Percentiles rank a stretch among this genome's conserved stretches.
phyloP scores from a whole-genome alignment of 495 filamentous ascomycete genomes.

The Neurospora discreta region DNA sequence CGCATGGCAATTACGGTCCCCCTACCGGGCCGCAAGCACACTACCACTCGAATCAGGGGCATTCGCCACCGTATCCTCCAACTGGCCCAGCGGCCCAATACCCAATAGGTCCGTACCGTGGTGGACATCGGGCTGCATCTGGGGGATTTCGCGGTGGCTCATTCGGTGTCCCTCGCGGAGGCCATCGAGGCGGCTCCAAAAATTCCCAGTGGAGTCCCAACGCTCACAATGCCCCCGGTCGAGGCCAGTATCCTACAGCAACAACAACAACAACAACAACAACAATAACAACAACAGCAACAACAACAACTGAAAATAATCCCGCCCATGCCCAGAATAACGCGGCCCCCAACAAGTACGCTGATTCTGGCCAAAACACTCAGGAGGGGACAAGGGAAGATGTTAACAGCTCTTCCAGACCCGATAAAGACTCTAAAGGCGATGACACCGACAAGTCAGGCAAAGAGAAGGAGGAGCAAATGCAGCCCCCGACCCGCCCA shows the following conservation, averaged over 20 bases:
- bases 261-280: background rate
- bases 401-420: slow-evolving; percentile 49
- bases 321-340: slow-evolving; percentile 22
- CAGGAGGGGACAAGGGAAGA: slow-evolving; percentile 32
- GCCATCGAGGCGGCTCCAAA: slow-evolving; percentile 26
- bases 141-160: slow-evolving; percentile 28
- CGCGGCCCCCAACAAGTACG: slow-evolving; percentile 36
- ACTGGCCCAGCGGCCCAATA: slow-evolving; percentile 42
- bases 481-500: slow-evolving; percentile 33
- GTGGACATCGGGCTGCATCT: slow-evolving; percentile 36
- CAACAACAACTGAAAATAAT: slow-evolving; percentile 18
- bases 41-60: slow-evolving; percentile 14
- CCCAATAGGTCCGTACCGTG: slow-evolving; percentile 39
- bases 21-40: slow-evolving; percentile 41
- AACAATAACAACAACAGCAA: too few relatives aligned
- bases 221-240: slow-evolving; percentile 5
- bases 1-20: slow-evolving; percentile 43
- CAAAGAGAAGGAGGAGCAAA: slow-evolving; percentile 30
- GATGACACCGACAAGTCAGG: slow-evolving; percentile 47
- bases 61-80: slow-evolving; percentile 41
- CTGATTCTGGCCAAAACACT: slow-evolving; percentile 15
- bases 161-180: slow-evolving; percentile 23
- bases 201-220: slow-evolving; percentile 22
- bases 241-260: background rate
- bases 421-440: slow-evolving; percentile 50